Evolutionary conservation across 2,329 filamentous ascomycete genomes (phyloP), one percentile per base, ranked within the genome.

Genomic region (Colletotrichum sp.): DNA sequence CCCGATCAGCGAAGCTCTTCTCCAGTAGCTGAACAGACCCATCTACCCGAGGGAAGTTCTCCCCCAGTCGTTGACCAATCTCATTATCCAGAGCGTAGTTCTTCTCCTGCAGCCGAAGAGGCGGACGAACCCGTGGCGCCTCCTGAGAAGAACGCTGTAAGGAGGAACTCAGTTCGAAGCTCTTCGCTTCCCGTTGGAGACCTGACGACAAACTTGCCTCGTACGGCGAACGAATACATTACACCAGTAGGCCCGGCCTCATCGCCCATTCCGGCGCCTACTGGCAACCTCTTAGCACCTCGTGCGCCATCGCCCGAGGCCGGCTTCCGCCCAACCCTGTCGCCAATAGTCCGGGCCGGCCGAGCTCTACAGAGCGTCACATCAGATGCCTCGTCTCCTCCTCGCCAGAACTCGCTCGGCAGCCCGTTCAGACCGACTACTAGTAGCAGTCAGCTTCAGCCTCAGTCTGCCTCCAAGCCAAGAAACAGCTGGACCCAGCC

Each of bases 311-410:
- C 71, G 2, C 61, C 69, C 7, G 82, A 83, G 14, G 82, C 81
- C 52, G 81, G 80, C 3, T 75, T 78, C 16, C 86, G 89, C 10
- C 87, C 88, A 30, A 85, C 84, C 7, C 83, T 92, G 1, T 91
- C 90, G 7, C 90, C 90, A 3, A 91, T 91, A 43, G 88, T 92
- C n/a, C 86, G 90, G 61, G 90, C 87, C 30, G 90, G 90, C 4
- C 85, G 89, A 63, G 89, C 87, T 34, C 81, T 92, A 16, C 90
- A 92, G 78, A 90, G 86, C 73, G 88, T 92, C 48, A 90, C 90
- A 13, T 91, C 90, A 0, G 90, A 92, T 76, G 89, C 89, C 9
- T 89, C 90, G 1, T 91, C 90, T 0, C 90, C 90, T 66, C 85
- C 82, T 8, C 85, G 85, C n/a, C 88, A 89, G 58, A 85, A 85